Conservation (phyloP, 2,329 filamentous ascomycete genomes). For the Calonectria hongkongensis region DNA sequence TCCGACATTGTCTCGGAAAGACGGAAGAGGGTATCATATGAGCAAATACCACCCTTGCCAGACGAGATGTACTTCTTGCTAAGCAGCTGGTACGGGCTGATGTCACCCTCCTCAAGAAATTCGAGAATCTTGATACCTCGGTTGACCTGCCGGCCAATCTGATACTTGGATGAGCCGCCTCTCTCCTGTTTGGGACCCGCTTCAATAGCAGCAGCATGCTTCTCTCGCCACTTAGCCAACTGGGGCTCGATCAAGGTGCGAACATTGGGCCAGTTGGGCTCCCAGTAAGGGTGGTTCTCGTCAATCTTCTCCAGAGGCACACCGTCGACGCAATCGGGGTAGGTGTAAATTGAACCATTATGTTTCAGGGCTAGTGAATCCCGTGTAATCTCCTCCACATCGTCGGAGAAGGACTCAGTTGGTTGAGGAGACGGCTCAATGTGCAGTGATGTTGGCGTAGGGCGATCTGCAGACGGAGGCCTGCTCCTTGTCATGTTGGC, state of each 20-base stretch:
- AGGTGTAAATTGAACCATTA: conserved; percentile 69
- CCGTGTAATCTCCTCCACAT: conserved; percentile 64
- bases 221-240: conserved; percentile 69
- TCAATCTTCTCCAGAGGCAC: conserved; percentile 73
- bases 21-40: conserved; percentile 75
- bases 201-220: conserved; percentile 63
- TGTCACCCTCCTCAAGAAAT: conserved; percentile 69
- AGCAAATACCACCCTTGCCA: conserved; percentile 64
- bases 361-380: conserved; percentile 67
- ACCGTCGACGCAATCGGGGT: conserved; percentile 71
- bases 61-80: conserved; percentile 69
- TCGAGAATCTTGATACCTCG: conserved; percentile 71
- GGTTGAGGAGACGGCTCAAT: conserved; percentile 55
- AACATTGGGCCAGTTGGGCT: conserved; percentile 70
- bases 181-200: conserved; percentile 58
- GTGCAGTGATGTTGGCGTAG: conserved; percentile 55
- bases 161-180: conserved; percentile 67
- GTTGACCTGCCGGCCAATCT: conserved; percentile 74
- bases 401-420: conserved; percentile 41
- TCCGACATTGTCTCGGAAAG: conserved; percentile 73
- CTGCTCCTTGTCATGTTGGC: conserved; percentile 55
- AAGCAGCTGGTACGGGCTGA: conserved; percentile 75
- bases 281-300: conserved; percentile 73
- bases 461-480: conserved; percentile 54
- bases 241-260: conserved; percentile 65